Conservation (phyloP, 2,329 filamentous ascomycete genomes). For the Aspergillus ochraceoroseus region DNA sequence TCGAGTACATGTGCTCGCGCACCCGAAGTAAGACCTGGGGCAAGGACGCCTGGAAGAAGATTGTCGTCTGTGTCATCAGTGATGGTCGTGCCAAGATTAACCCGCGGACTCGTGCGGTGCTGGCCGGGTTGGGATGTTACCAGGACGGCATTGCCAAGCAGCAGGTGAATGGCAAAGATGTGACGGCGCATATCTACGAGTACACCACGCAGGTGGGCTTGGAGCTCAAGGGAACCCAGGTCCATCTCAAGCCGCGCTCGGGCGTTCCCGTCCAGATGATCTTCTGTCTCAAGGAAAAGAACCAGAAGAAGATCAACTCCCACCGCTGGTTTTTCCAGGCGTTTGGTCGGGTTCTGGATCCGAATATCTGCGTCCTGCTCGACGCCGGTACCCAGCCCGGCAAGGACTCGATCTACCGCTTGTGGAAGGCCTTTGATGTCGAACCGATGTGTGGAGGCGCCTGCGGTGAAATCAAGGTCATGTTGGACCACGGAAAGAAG, state of each 20-base stretch:
- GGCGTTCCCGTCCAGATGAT: conserved; percentile 91
- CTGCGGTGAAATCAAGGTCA: conserved; percentile 98
- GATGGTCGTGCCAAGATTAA: conserved; percentile 98
- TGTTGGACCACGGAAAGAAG: conserved; percentile 81
- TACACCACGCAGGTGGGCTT: conserved; percentile 60
- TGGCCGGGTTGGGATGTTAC: conserved; percentile 92
- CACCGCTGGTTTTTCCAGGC: conserved; percentile 99
- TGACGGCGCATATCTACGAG: conserved; percentile 96
- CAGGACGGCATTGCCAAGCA: conserved; percentile 98
- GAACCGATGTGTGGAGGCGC: conserved; percentile 97
- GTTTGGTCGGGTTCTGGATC: conserved; percentile 85
- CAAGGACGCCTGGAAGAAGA: conserved; percentile 98
- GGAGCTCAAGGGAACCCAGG: conserved; percentile 83
- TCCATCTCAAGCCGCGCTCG: conserved; percentile 73
- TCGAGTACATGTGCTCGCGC: conserved; percentile 94
- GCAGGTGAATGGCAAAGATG: conserved; percentile 92
- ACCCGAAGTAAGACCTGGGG: conserved; percentile 97
- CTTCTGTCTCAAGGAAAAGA: conserved; percentile 98
- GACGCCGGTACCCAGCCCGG: conserved; percentile 95
- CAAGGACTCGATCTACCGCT: conserved; percentile 89
- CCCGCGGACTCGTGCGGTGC: conserved; percentile 75
- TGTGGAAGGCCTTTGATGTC: conserved; percentile 97
- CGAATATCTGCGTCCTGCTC: conserved; percentile 93
- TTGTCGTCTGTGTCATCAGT: conserved; percentile 95
- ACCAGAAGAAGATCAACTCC: conserved; percentile 99